Evolutionary conservation across 1,139 yeast species (phyloP).

Genomic region (Hansenula lynferdii): DNA sequence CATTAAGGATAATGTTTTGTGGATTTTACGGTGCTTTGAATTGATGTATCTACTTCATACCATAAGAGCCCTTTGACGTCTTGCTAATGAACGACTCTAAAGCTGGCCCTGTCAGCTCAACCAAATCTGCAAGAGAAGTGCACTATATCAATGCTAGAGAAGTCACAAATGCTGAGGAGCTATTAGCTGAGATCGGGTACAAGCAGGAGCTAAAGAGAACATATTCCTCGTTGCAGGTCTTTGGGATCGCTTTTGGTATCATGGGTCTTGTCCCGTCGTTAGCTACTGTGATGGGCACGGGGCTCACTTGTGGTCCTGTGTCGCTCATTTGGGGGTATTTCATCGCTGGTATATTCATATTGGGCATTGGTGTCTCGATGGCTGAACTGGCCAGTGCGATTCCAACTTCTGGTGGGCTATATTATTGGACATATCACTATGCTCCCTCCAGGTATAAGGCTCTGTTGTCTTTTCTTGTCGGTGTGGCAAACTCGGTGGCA

Average conservation of each 20-base stretch:
- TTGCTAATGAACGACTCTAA: no score
- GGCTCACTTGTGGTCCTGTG: background rate
- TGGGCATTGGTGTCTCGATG: background rate
- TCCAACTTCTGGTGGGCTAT: background rate
- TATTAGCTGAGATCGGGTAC: background rate
- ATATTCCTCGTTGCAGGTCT: background rate
- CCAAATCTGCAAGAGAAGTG: background rate
- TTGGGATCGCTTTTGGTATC: background rate
- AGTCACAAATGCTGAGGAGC: constrained; percentile 1
- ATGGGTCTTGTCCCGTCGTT: background rate
- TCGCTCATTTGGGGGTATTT: background rate
- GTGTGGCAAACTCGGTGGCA: background rate
- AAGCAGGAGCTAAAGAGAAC: background rate
- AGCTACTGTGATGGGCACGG: background rate
- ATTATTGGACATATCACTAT: background rate
- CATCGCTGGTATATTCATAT: background rate
- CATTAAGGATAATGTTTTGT: no score
- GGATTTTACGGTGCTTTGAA: no score
- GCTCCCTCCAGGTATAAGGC: background rate
- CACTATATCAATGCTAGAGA: constrained; percentile 9
- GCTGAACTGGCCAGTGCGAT: background rate
- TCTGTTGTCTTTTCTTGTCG: background rate
- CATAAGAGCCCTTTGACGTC: no score
- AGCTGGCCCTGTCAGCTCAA: background rate
- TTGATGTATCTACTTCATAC: no score